phyloP scores from a whole-genome alignment of 345 rosid genomes.

The Aethionema arabicum region DNA sequence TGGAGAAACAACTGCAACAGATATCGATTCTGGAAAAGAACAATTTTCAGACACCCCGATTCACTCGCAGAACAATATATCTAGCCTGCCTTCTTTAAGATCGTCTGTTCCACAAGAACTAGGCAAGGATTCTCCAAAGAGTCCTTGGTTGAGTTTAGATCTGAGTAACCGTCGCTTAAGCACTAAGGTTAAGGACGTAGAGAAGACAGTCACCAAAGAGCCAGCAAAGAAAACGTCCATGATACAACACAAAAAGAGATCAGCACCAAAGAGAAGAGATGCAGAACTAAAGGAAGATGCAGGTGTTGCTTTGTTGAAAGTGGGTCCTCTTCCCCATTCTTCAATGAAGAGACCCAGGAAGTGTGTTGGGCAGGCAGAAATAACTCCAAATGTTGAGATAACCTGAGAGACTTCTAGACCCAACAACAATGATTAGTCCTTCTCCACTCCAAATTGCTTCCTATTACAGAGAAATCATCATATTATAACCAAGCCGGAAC shows the following conservation, averaged over 20 bases:
- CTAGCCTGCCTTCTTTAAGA: slow-evolving; percentile 31
- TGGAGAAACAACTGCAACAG: slow-evolving; percentile 30
- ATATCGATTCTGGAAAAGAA: slow-evolving; percentile 41
- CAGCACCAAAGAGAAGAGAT: slow-evolving; percentile 37
- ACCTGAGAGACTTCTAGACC: slow-evolving; percentile 32
- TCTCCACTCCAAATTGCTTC: slow-evolving; percentile 14
- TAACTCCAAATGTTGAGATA: slow-evolving; percentile 36
- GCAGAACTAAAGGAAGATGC: slow-evolving; percentile 36
- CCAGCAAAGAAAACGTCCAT: slow-evolving; percentile 29
- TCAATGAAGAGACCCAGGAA: slow-evolving; percentile 54
- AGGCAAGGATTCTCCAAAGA: slow-evolving; percentile 46
- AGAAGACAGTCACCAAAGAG: slow-evolving; percentile 27
- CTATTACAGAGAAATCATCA: slow-evolving; percentile 26
- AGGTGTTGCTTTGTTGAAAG: slow-evolving; percentile 49
- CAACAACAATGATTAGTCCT: slow-evolving; percentile 26
- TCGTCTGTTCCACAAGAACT: slow-evolving; percentile 33
- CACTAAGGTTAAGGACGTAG: slow-evolving; percentile 39
- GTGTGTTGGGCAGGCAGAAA: slow-evolving; percentile 41
- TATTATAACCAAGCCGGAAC: slow-evolving; percentile 8
- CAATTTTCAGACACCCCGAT: slow-evolving; percentile 11
- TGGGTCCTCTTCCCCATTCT: slow-evolving; percentile 47
- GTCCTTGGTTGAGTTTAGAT: slow-evolving; percentile 83
- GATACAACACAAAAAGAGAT: slow-evolving; percentile 43
- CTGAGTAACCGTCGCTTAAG: slow-evolving; percentile 41
- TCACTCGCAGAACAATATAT: slow-evolving; percentile 11